Evolutionary conservation across 306 rosid genomes (phyloP), one percentile per base, ranked within the genome.

Genomic region (Medicago arabica): DNA sequence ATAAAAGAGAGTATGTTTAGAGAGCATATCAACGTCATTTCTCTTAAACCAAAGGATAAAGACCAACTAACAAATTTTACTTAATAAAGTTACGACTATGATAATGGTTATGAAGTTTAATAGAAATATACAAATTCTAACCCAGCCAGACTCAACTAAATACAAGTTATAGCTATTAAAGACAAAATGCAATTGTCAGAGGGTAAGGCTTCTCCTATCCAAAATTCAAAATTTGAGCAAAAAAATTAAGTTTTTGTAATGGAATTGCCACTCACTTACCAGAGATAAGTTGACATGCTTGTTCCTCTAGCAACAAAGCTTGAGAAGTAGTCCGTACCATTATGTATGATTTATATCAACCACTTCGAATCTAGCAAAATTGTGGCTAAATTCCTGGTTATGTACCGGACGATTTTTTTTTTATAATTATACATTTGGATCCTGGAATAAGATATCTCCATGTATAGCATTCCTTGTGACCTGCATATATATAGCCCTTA

Each of bases 111-210:
- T 40, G 73, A 51, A 16, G 36, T 13, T 60, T 51, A 14, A 39
- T 17, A 17, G 51, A 47, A 23, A 60, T 36, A 51, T 19, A 14
- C 28, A 23, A 23, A 23, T 59, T 44, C 46, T 16, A 21, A 50
- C 50, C 34, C 40, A 39, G 53, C 62, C 18, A 65, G 60, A 71
- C 71, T 38, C 59, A 13, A 57, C 36, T 21, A 13, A 65, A 59
- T 6, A 57, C n/a, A 66, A 67, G 78, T 23, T 67, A 49, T 71
- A 21, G n/a, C n/a, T 67, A 47, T 38, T 21, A 36, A 19, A 46
- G 50, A n/a, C 9, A 51, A 74, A 67, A 46, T 67, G 21, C 15
- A 80, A 74, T 74, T 6, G 9, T 19, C 17, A 49, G 65, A 80
- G 43, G 71, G 55, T 23, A 74, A 28, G 17, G 66, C 31, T 28